A percentile compares a stretch with the other conserved stretches of the same genome.
phyloP scores from a whole-genome alignment of 2,329 filamentous ascomycete species.

The Exophiala sideris region DNA sequence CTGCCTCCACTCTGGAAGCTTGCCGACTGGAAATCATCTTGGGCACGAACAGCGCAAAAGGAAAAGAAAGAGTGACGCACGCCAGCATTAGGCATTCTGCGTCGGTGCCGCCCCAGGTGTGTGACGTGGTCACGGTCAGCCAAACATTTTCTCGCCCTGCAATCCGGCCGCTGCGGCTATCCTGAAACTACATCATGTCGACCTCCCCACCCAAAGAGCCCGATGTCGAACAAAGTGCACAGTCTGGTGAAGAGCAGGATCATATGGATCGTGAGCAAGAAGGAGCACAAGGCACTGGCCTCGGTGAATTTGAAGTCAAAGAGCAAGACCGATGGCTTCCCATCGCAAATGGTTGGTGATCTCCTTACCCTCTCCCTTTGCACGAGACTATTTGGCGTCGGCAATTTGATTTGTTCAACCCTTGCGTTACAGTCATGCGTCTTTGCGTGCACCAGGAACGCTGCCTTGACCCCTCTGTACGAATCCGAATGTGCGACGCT shows the following conservation, averaged over 20 bases:
- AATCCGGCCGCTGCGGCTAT: slow-evolving; percentile 35
- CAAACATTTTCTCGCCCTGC: slow-evolving; percentile 36
- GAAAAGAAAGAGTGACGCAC: slow-evolving; percentile 26
- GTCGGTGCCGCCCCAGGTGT: slow-evolving; percentile 21
- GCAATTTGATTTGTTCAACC: slow-evolving; percentile 52
- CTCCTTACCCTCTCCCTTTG: slow-evolving; percentile 32
- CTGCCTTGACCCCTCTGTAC: slow-evolving; percentile 15
- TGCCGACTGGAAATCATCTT: slow-evolving; percentile 22
- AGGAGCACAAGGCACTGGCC: slow-evolving; percentile 71
- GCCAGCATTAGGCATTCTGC: slow-evolving; percentile 25
- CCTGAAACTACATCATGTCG: slow-evolving; percentile 73
- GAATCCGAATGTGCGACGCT: slow-evolving; percentile 26
- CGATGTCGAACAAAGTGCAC: slow-evolving; percentile 86
- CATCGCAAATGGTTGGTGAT: slow-evolving; percentile 97
- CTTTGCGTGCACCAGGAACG: slow-evolving; percentile 31
- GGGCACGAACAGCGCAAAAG: slow-evolving; percentile 23
- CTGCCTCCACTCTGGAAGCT: slow-evolving; percentile 5
- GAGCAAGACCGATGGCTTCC: slow-evolving; percentile 99
- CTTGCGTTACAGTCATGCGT: slow-evolving; percentile 36
- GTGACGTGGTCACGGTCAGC: slow-evolving; percentile 46
- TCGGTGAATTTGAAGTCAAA: slow-evolving; percentile 97
- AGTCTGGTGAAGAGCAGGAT: slow-evolving; percentile 87
- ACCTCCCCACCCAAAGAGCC: slow-evolving; percentile 84
- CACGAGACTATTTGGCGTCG: slow-evolving; percentile 31
- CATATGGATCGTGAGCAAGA: slow-evolving; percentile 71